Percentiles rank a stretch among this genome's conserved stretches.
phyloP scores from a whole-genome alignment of 495 filamentous ascomycete genomes.

The Delitschia confertaspora region DNA sequence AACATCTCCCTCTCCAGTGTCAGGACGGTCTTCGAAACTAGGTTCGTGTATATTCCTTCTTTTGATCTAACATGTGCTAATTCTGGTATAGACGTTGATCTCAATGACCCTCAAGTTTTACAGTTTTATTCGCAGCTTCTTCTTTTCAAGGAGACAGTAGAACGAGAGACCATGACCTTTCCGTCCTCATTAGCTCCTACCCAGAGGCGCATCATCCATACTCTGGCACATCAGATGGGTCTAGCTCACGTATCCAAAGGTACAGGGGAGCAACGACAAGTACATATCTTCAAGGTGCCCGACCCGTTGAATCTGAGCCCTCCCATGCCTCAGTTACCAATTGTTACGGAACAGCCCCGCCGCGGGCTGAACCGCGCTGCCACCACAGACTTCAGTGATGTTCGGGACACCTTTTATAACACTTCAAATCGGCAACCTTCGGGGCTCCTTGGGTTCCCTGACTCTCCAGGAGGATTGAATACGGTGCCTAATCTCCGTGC shows the following conservation, averaged over 20 bases:
- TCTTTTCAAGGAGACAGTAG: conserved; percentile 72
- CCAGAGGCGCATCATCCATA: conserved; percentile 84
- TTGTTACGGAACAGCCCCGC: conserved; percentile 62
- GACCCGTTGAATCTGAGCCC: conserved; percentile 56
- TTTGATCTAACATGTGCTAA: conserved; percentile 3
- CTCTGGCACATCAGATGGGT: conserved; percentile 88
- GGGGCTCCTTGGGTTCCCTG: conserved; percentile 71
- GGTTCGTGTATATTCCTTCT: conserved; percentile 39
- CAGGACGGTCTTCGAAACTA: conserved; percentile 49
- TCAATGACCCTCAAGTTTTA: conserved; percentile 84
- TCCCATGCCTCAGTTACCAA: conserved; percentile 51
- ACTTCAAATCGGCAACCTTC: conserved; percentile 65
- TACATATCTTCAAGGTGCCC: conserved; percentile 71
- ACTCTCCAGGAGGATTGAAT: conserved; percentile 60
- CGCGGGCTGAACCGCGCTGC: conserved; percentile 84
- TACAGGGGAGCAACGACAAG: conserved; percentile 72
- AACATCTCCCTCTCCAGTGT: conserved; percentile 64
- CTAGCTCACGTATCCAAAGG: conserved; percentile 84
- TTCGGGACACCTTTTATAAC: conserved; percentile 64
- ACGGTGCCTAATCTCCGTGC: conserved; percentile 72
- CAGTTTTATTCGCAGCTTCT: conserved; percentile 81
- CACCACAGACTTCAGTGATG: conserved; percentile 96
- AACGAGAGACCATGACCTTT: conserved; percentile 74
- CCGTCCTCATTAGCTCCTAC: conserved; percentile 67
- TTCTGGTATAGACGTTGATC: conserved; percentile 52